Percentiles rank a stretch among this genome's conserved stretches.
These are phyloP conservation scores for Jackrogersella multiformis DNA, from an alignment of 495 filamentous ascomycete species.

Conservation along the genomic window DNA sequence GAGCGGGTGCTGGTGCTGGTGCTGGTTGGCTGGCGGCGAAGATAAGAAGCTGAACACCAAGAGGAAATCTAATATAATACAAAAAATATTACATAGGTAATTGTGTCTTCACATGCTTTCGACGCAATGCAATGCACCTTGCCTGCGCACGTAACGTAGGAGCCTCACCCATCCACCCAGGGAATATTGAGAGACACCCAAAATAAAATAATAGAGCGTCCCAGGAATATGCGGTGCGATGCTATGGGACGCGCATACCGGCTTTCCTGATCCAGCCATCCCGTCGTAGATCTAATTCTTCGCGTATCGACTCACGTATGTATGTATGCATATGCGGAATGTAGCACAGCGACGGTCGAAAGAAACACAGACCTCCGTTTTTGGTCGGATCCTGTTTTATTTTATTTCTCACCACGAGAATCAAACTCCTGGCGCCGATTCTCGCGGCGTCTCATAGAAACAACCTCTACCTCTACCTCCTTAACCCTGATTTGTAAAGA, in stretches of 20 bases:
- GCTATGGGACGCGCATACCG: constrained; percentile 9
- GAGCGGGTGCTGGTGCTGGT: not conserved
- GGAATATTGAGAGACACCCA: not conserved
- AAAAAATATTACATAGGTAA: no score
- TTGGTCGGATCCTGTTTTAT: not conserved
- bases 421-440: constrained; percentile 10
- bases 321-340: not conserved
- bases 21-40: not conserved
- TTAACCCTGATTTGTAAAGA: not conserved
- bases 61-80: constrained; percentile 5
- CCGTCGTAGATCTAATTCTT: constrained; percentile 12
- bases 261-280: constrained; percentile 32
- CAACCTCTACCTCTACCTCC: not conserved
- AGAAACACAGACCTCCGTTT: not conserved
- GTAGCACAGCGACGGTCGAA: not conserved
- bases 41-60: not conserved
- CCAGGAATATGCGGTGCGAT: constrained; percentile 1
- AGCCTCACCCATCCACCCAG: constrained; percentile 3
- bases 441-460: not conserved
- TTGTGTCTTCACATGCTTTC: constrained; percentile 4
- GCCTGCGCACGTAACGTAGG: constrained; percentile 11
- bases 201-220: not conserved
- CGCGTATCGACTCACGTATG: constrained; percentile 6
- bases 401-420: constrained; percentile 3
- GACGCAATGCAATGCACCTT: not conserved